Conservation (phyloP, 2,329 filamentous ascomycete genomes). For the Periconia sp. region DNA sequence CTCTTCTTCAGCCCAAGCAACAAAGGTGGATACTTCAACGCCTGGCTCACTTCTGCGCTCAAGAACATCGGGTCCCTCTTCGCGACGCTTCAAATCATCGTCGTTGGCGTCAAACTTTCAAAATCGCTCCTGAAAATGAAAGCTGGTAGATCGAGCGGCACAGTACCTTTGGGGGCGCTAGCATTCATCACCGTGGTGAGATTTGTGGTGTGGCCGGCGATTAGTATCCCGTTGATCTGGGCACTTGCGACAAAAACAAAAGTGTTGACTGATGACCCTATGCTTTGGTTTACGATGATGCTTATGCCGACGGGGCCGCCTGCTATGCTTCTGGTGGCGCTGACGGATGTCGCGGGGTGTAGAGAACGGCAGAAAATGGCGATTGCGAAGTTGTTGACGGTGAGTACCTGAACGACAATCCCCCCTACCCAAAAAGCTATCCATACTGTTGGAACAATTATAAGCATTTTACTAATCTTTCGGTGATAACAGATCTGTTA, state of each 20-base stretch:
- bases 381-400: conserved; percentile 56
- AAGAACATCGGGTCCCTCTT: conserved; percentile 66
- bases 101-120: conserved; percentile 67
- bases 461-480: background rate
- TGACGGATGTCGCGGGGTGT: conserved; percentile 54
- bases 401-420: conserved; percentile 21
- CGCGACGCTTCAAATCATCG: conserved; percentile 64
- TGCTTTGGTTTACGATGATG: conserved; percentile 68
- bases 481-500: conserved; percentile 41
- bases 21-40: conserved; percentile 65
- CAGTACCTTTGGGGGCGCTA: conserved; percentile 54
- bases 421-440: too few species aligned
- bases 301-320: conserved; percentile 60
- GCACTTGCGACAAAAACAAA: conserved; percentile 55
- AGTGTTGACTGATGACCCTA: conserved; percentile 59
- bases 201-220: conserved; percentile 62
- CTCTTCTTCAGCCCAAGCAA: conserved; percentile 62
- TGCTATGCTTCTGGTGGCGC: conserved; percentile 55
- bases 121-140: conserved; percentile 54
- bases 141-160: conserved; percentile 43
- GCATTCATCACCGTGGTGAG: conserved; percentile 57
- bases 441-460: too few species aligned
- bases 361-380: conserved; percentile 52
- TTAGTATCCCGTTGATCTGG: conserved; percentile 60
- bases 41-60: conserved; percentile 65